Evolutionary conservation across 495 filamentous ascomycete genomes (phyloP), one percentile per base, ranked within the genome.

Genomic region (Trichocladium antarcticum): DNA sequence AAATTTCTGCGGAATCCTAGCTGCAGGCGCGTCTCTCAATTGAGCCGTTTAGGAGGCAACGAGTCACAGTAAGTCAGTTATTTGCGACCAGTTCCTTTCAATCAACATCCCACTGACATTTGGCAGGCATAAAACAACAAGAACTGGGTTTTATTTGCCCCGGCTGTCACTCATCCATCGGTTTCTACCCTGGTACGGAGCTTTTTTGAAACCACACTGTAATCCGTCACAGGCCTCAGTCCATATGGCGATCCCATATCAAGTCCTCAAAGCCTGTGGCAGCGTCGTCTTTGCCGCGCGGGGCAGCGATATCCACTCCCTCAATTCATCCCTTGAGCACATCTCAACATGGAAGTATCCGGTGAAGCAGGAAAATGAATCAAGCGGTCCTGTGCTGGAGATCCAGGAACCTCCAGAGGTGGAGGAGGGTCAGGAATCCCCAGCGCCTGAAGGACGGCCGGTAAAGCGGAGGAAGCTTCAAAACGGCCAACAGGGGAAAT

Each of bases 261-360:
- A 72, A 28, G 57, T 68, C n/a, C 51, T 73, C 39, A 59, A 64
- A 28, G 65, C 57, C 6, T 56, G 53, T 42, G 66, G 69, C 45
- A 50, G 56, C 43, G 34, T 66, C 15, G 42, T 74, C 7, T 60
- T 73, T 42, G 72, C 72, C 27, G 70, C 70, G 1, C 63, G 61
- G 31, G 69, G 62, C 12, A 61, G 63, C 29, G 53, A 56, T 46
- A 70, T 74, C 3, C 59, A 72, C 54, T 62, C 61, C 2, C 69
- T 71, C 56, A 65, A 51, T 51, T 47, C 62, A 9, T 46, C 59
- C 32, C 56, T 70, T 6, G 50, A 60, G 31, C 58, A 56, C 11
- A 38, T 70, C 20, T 69, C 69, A 17, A 63, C 65, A 27, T 73
- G 69, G 70, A 67, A 62, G 34, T 60, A 67, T 22, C 62, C 61